These are phyloP conservation scores for Tylopilus sp. DNA, from an alignment of 768 basidiomycete genomes.

Conservation along the genomic window DNA sequence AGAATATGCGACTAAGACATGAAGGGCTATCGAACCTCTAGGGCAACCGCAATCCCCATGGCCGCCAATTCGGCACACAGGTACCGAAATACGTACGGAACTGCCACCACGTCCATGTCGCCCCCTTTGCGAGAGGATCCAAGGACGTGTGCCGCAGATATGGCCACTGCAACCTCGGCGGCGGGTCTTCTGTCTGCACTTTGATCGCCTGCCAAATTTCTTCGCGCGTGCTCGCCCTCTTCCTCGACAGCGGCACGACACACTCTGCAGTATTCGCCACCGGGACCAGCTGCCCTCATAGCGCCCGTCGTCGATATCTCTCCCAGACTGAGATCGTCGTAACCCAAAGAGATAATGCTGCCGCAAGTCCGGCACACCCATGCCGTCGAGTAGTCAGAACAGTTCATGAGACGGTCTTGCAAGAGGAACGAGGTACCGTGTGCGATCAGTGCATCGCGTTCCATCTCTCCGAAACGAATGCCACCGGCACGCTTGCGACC, in stretches of 20 bases:
- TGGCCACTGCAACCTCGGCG: constrained; percentile 58
- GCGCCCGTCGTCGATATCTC: constrained; percentile 50
- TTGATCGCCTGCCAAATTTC: constrained; percentile 55
- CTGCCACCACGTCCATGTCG: constrained; percentile 90
- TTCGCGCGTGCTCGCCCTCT: constrained; percentile 58
- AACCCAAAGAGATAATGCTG: constrained; percentile 92
- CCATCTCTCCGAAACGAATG: constrained; percentile 99
- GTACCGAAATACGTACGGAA: constrained; percentile 94
- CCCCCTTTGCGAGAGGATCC: constrained; percentile 59
- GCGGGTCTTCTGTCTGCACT: constrained; percentile 38
- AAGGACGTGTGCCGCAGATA: constrained; percentile 67
- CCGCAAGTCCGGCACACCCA: constrained; percentile 99
- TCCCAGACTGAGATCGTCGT: constrained; percentile 81
- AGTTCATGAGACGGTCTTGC: constrained; percentile 99
- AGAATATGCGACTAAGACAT: no score
- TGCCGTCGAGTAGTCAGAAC: constrained; percentile 98
- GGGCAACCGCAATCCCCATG: constrained; percentile 92
- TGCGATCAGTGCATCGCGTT: constrained; percentile 96
- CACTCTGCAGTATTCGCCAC: constrained; percentile 94
- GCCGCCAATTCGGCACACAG: constrained; percentile 95
- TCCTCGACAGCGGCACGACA: constrained; percentile 73
- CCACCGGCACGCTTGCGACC: constrained; percentile 98
- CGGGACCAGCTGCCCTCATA: constrained; percentile 62
- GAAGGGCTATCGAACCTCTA: constrained; percentile 74
- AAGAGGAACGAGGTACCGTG: constrained; percentile 98